Base-by-base conservation (phyloP, 345 rosid species). In the Psidium friedrichsthalianum region DNA sequence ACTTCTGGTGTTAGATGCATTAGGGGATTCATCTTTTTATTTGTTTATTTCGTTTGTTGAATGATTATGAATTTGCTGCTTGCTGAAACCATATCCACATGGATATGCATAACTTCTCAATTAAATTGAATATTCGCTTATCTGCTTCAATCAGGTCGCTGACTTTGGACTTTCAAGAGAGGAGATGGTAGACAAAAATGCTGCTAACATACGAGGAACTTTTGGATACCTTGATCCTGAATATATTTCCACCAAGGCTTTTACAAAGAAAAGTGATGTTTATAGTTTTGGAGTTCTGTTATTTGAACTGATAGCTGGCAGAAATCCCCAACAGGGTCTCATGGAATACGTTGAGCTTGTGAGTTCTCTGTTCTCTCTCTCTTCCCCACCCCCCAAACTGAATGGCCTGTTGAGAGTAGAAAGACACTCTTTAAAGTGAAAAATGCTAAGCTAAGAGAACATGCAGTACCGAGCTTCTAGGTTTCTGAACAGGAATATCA, bases 191-290 rank as follows among this genome's bases (percentile, higher is more conserved):
- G 94, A 95, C 84, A 92, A 89, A 84, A 93, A 95, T 58, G 96
- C 93, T 9, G 99, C 94, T 47, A 93, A 96, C 83, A 82, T 98
- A 81, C 88, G 95, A 59, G 99, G 99, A 88, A 97, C 99, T 21
- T 95, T 95, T 86, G 99, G 99, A 83, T 97, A 96, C 87, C 99
- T 97, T 56, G 99, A 97, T 90, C 99, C 99, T 5, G 99, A 97
- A 84, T 97, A 97, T 83, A 92, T 97, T 59, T 96, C 99, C 51
- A 92, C 99, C 7, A 89, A 95, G 89, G 92, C 87, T 47, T 96
- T 94, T 88, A 96, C 99, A 3, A 97, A 97, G 92, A 97, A 95
- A 90, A 97, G 99, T 49, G 99, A 97, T 76, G 99, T 97, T 80
- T 97, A 96, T 86, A 96, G 99, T 88, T 97, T 91, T 3, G 99